phyloP scores from a whole-genome alignment of 2,329 filamentous ascomycete genomes.

The Exserohilum rostratum region DNA sequence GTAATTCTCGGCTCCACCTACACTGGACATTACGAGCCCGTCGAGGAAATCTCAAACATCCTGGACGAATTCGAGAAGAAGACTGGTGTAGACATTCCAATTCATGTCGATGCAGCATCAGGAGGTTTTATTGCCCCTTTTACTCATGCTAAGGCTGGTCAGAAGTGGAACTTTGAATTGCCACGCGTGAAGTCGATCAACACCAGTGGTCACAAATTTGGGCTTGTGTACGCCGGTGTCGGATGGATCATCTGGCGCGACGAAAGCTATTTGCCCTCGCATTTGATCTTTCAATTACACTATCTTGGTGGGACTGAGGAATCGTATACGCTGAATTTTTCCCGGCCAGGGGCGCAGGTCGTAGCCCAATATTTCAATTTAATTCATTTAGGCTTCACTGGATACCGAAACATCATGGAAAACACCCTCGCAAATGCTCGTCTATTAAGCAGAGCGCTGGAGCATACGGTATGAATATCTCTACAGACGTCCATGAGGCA shows the following conservation, averaged over 20 bases:
- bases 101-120: slow-evolving; percentile 67
- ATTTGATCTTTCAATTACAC: slow-evolving; percentile 72
- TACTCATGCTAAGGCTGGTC: slow-evolving; percentile 60
- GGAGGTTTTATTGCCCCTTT: slow-evolving; percentile 69
- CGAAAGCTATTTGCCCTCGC: slow-evolving; percentile 67
- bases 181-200: slow-evolving; percentile 72
- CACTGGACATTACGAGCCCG: slow-evolving; percentile 75
- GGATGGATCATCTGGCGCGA: slow-evolving; percentile 67
- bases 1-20: slow-evolving; percentile 75
- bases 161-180: slow-evolving; percentile 68
- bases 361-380: slow-evolving; percentile 77
- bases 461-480: slow-evolving; percentile 55
- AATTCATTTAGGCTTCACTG: slow-evolving; percentile 70
- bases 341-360: slow-evolving; percentile 70
- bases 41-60: slow-evolving; percentile 69
- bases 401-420: slow-evolving; percentile 67
- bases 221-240: slow-evolving; percentile 69
- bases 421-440: slow-evolving; percentile 70
- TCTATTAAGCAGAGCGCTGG: slow-evolving; percentile 66
- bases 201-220: slow-evolving; percentile 66
- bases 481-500: background rate
- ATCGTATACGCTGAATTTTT: slow-evolving; percentile 75
- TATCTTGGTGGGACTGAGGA: slow-evolving; percentile 75
- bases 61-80: slow-evolving; percentile 67
- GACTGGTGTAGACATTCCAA: slow-evolving; percentile 69